Evolutionary conservation across 2,329 filamentous ascomycete genomes (phyloP).

Genomic region (Fusarium setosum): DNA sequence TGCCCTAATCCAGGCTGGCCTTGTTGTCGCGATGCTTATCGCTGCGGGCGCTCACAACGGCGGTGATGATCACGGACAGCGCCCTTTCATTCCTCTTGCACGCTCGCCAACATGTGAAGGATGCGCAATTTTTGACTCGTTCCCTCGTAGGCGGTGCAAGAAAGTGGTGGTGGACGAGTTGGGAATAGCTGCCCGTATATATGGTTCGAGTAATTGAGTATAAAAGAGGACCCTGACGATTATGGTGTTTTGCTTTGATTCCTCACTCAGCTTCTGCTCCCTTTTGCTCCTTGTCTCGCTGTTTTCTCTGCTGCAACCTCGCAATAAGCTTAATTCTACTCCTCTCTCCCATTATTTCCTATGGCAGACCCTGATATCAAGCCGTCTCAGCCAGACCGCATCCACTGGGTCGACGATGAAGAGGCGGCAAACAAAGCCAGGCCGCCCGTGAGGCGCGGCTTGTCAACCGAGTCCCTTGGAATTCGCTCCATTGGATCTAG

Average conservation of each 20-base stretch:
- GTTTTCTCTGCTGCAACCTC: not conserved
- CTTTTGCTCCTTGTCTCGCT: not conserved
- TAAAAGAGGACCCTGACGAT: conserved; percentile 17
- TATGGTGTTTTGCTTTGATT: conserved; percentile 8
- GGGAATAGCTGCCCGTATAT: conserved; percentile 13
- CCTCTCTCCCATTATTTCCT: not conserved
- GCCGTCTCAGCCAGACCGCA: conserved; percentile 22
- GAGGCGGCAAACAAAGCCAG: conserved; percentile 27
- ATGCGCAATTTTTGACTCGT: conserved; percentile 18
- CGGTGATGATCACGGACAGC: conserved; percentile 2
- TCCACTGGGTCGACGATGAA: conserved; percentile 34
- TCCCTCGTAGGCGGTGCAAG: conserved; percentile 2
- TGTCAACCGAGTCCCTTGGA: conserved; percentile 27
- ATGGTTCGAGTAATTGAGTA: conserved; percentile 10
- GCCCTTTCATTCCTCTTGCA: not conserved
- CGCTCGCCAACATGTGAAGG: conserved; percentile 4
- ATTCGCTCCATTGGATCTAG: conserved; percentile 24
- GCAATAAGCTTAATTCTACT: not conserved
- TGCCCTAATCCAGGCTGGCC: conserved; percentile 2
- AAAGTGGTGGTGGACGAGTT: conserved; percentile 17
- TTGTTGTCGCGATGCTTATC: not conserved
- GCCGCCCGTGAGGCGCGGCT: conserved; percentile 17
- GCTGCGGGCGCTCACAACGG: not conserved
- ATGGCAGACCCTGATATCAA: conserved; percentile 32
- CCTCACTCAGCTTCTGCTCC: conserved; percentile 16